Evolutionary conservation across 352 stramenopile genomes (phyloP).

Genomic region (Globisporangium apiculatum): DNA sequence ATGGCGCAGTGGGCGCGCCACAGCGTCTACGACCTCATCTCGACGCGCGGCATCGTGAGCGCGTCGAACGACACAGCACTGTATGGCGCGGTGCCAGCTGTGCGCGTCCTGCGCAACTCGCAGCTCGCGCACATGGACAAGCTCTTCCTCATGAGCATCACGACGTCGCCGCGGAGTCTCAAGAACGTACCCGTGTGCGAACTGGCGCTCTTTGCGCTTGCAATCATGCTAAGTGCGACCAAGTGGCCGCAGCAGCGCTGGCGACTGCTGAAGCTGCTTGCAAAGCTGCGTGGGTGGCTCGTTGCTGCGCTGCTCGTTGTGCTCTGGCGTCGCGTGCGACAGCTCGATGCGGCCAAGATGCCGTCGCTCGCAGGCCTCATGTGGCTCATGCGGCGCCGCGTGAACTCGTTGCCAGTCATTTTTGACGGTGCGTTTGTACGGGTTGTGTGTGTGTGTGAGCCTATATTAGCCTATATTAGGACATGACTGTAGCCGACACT

Average conservation of each 20-base stretch:
- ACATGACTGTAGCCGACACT: background rate
- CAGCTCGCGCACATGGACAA: conserved; percentile 52
- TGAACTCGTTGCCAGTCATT: conserved; percentile 40
- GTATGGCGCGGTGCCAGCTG: conserved; percentile 39
- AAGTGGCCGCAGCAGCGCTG: conserved; percentile 7
- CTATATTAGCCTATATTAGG: background rate
- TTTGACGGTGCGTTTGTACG: conserved; percentile 30
- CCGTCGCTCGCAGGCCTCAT: conserved; percentile 48
- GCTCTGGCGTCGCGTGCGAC: conserved; percentile 27
- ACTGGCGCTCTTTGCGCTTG: conserved; percentile 7
- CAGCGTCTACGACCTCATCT: conserved; percentile 27
- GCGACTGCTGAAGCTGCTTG: background rate
- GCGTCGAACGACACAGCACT: conserved; percentile 35
- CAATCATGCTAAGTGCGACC: background rate
- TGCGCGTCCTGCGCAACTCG: conserved; percentile 40
- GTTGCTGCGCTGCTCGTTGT: conserved; percentile 17
- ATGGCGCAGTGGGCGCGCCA: conserved; percentile 55
- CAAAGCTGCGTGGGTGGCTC: conserved; percentile 7
- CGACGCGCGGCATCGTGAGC: conserved; percentile 26
- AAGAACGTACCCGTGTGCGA: conserved; percentile 31
- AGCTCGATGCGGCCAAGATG: conserved; percentile 60
- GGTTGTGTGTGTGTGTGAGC: background rate
- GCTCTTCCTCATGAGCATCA: conserved; percentile 49
- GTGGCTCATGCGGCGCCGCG: conserved; percentile 52
- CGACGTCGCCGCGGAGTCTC: conserved; percentile 44